A percentile compares a stretch with the other conserved stretches of the same genome.
phyloP scores from a whole-genome alignment of 805 yeast species.

The Candida quercuum region DNA sequence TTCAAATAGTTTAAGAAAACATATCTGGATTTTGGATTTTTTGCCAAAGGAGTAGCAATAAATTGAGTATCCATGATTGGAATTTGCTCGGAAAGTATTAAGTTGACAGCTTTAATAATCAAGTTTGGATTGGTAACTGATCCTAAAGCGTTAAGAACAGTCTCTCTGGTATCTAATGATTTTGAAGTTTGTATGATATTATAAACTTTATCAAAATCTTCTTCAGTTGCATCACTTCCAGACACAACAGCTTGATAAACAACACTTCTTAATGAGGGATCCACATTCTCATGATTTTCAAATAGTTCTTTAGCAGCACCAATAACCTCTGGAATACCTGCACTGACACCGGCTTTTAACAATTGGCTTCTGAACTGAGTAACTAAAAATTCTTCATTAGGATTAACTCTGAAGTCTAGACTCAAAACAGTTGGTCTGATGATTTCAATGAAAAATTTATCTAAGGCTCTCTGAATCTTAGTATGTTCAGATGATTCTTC shows the following conservation, averaged over 20 bases:
- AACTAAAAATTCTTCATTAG: conserved; percentile 48
- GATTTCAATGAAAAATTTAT: conserved; percentile 45
- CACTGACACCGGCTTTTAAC: conserved; percentile 51
- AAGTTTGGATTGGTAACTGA: conserved; percentile 45
- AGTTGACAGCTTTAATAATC: conserved; percentile 46
- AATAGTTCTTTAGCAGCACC: conserved; percentile 39
- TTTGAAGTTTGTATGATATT: conserved; percentile 52
- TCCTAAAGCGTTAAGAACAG: conserved; percentile 67
- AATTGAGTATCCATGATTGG: conserved; percentile 72
- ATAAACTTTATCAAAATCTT: conserved; percentile 56
- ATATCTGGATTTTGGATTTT: conserved; percentile 56
- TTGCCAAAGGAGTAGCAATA: conserved; percentile 66
- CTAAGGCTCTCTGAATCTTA: conserved; percentile 39
- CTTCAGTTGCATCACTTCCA: conserved; percentile 55
- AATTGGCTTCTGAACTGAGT: conserved; percentile 62
- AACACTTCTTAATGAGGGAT: conserved; percentile 68
- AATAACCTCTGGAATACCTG: conserved; percentile 42
- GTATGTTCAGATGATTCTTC: conserved; percentile 37
- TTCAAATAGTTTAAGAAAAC: conserved; percentile 68
- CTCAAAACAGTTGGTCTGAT: conserved; percentile 47
- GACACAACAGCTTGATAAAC: conserved; percentile 58
- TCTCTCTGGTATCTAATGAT: conserved; percentile 58
- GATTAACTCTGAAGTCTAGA: conserved; percentile 57
- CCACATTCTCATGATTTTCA: conserved; percentile 53
- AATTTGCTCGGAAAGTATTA: conserved; percentile 47